phyloP scores from a whole-genome alignment of 352 stramenopile species.

The Pythium coloratum region DNA sequence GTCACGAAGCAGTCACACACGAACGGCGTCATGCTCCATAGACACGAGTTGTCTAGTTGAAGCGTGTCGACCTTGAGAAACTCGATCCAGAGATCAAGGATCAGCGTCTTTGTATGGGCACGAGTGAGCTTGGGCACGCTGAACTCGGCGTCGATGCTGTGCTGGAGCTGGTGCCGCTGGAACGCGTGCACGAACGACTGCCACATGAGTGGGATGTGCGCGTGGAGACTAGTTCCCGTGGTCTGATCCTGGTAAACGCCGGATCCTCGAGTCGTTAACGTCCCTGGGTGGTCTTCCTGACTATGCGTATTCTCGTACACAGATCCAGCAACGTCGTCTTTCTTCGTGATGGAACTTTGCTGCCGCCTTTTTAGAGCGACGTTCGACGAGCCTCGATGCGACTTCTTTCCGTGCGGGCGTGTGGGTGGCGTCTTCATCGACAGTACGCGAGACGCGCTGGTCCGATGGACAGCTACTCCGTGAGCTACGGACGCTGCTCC shows the following conservation, averaged over 20 bases:
- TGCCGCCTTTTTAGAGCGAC: conserved; percentile 18
- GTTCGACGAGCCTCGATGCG: not conserved
- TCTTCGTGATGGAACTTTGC: conserved; percentile 19
- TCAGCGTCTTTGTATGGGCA: conserved; percentile 44
- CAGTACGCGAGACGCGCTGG: not conserved
- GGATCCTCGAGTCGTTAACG: not conserved
- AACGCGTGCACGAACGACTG: conserved; percentile 19
- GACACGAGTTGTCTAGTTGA: conserved; percentile 50
- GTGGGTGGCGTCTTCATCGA: not conserved
- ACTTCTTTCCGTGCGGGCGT: not conserved
- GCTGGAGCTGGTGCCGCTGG: conserved; percentile 23
- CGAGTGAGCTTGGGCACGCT: conserved; percentile 22
- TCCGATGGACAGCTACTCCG: not conserved
- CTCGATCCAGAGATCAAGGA: conserved; percentile 75
- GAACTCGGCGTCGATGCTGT: conserved; percentile 7
- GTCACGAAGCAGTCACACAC: conserved; percentile 71
- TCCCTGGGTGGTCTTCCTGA: not conserved
- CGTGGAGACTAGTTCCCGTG: not conserved
- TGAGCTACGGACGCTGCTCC: not conserved
- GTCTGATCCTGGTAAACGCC: not conserved
- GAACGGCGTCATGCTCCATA: conserved; percentile 60
- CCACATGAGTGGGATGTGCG: conserved; percentile 30
- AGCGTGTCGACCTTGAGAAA: conserved; percentile 70
- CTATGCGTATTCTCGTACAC: not conserved
- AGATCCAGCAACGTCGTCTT: conserved; percentile 13